These are phyloP conservation scores for Mortierella sp. DNA, from an alignment of 371 early-diverging fungal genomes.

Conservation along the genomic window DNA sequence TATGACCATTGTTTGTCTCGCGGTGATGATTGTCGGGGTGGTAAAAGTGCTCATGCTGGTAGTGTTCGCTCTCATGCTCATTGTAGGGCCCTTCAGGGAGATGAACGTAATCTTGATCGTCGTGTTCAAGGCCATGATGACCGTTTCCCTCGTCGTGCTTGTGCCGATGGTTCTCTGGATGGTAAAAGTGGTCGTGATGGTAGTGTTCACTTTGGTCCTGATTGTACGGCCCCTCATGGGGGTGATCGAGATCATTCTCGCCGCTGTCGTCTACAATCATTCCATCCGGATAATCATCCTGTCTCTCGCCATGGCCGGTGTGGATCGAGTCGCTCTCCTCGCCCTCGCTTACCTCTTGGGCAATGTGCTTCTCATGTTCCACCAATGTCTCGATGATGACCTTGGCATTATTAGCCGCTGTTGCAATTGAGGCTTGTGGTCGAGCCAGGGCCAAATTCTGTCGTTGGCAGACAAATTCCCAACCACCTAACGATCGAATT, in stretches of 20 bases:
- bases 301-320: no score
- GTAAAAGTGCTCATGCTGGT: conserved; percentile 31
- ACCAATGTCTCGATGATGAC: conserved; percentile 13
- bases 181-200: background rate
- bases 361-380: conserved; percentile 17
- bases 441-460: conserved; percentile 23
- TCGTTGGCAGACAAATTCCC: conserved; percentile 39
- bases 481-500: conserved; percentile 22
- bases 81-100: conserved; percentile 24
- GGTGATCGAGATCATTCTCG: no score
- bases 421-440: conserved; percentile 21
- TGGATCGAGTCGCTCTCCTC: no score
- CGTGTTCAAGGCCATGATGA: no score
- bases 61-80: conserved; percentile 16
- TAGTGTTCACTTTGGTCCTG: conserved; percentile 8
- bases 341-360: conserved; percentile 1
- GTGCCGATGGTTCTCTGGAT: no score
- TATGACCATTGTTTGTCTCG: no score
- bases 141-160: no score
- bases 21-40: no score
- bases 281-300: no score
- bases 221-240: no score
- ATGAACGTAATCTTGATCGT: conserved; percentile 5
- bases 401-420: no score
- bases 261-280: no score